Percentiles rank a stretch among this genome's conserved stretches.
These are phyloP conservation scores for Yarrowia divulgata DNA, from an alignment of 805 yeast species.

Conservation along the genomic window DNA sequence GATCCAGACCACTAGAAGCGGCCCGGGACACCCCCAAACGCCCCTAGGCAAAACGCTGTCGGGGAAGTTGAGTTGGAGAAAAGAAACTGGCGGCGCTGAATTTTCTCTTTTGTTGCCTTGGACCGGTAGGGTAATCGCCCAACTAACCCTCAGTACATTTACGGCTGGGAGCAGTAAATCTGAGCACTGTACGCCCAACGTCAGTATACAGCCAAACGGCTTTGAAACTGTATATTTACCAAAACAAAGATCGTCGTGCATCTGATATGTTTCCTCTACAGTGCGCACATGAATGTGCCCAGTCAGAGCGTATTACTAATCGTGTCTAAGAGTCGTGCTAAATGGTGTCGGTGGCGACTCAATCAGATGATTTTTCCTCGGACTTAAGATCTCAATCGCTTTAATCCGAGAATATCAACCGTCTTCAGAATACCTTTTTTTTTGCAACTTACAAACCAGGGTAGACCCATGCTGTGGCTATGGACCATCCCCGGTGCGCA, in stretches of 20 bases:
- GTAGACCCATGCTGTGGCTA: too few relatives aligned
- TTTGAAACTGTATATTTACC: neutral
- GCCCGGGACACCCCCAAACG: constrained; percentile 35
- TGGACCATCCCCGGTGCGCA: constrained; percentile 17
- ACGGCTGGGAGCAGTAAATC: constrained; percentile 16
- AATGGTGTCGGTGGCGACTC: neutral
- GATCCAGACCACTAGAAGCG: neutral
- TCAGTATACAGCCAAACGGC: neutral
- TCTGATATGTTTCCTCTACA: neutral
- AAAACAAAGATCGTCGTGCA: constrained; percentile 8
- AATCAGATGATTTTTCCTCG: too few relatives aligned
- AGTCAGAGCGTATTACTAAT: neutral
- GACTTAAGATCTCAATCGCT: too few relatives aligned
- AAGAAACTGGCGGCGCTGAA: neutral
- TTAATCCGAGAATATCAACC: too few relatives aligned
- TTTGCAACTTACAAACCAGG: neutral
- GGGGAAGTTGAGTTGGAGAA: constrained; percentile 39
- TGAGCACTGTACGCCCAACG: neutral
- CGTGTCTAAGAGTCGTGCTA: neutral
- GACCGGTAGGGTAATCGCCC: constrained; percentile 17
- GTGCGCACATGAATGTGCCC: too few relatives aligned
- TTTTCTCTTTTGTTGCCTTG: neutral
- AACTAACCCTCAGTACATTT: constrained; percentile 3
- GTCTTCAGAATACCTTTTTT: neutral
- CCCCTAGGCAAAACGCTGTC: constrained; percentile 39